Conservation (phyloP, 164 flowering plant species). For the Nymphaea thermarum region DNA sequence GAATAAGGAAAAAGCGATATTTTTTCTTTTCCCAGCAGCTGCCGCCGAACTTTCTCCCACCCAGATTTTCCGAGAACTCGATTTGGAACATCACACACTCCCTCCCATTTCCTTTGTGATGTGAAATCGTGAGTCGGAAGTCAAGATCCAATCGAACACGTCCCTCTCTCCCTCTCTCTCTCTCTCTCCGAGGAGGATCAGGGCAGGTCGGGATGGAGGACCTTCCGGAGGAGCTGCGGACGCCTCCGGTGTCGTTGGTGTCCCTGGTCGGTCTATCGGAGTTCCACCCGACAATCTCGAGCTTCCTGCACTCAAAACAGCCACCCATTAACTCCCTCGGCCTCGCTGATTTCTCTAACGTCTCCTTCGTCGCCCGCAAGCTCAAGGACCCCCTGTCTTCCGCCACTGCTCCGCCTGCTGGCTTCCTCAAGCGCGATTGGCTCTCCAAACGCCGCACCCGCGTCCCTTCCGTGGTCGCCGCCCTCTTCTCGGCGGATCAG, state of each 20-base stretch:
- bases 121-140: no score
- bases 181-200: neutral
- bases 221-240: slow-evolving; percentile 78
- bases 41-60: no score
- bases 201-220: slow-evolving; percentile 50
- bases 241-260: slow-evolving; percentile 73
- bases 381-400: slow-evolving; percentile 14
- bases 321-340: slow-evolving; percentile 87
- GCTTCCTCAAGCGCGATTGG: slow-evolving; percentile 77
- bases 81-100: no score
- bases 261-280: slow-evolving; percentile 67
- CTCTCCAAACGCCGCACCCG: slow-evolving; percentile 72
- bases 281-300: slow-evolving; percentile 49
- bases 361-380: slow-evolving; percentile 30
- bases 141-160: no score
- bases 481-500: slow-evolving; percentile 43
- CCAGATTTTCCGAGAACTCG: no score
- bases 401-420: slow-evolving; percentile 12
- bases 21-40: no score
- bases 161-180: neutral
- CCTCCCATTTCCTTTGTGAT: no score
- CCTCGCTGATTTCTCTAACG: slow-evolving; percentile 68
- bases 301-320: slow-evolving; percentile 54
- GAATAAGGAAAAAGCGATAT: no score
- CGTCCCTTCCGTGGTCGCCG: slow-evolving; percentile 72